Evolutionary conservation across 2,329 filamentous ascomycete species (phyloP).

Genomic region (Cladosporium halotolerans): DNA sequence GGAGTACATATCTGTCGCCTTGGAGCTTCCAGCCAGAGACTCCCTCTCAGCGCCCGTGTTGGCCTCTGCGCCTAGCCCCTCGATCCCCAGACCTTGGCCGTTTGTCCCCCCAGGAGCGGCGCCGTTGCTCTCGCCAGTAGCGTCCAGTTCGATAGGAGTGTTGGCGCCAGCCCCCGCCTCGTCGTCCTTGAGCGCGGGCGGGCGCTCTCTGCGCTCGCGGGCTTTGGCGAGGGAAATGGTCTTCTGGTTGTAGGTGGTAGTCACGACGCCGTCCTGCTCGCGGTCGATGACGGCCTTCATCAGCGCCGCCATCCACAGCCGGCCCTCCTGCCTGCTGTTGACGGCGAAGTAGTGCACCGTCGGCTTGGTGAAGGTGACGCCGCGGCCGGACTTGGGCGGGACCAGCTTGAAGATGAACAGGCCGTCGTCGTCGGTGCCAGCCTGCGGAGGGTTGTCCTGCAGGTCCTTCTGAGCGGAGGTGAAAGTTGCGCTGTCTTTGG

Average conservation of each 20-base stretch:
- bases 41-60: slow-evolving; percentile 17
- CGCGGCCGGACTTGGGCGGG: slow-evolving; percentile 79
- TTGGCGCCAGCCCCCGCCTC: slow-evolving; percentile 25
- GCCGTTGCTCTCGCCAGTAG: background rate
- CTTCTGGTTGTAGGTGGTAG: slow-evolving; percentile 92
- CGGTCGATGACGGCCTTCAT: slow-evolving; percentile 99
- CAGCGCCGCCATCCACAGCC: slow-evolving; percentile 94
- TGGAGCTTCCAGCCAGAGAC: background rate
- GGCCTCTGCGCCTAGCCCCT: slow-evolving; percentile 17
- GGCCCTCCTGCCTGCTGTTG: slow-evolving; percentile 78
- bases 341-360: slow-evolving; percentile 97
- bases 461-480: slow-evolving; percentile 33
- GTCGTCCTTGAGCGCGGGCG: slow-evolving; percentile 72
- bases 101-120: background rate
- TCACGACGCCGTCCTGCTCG: slow-evolving; percentile 66
- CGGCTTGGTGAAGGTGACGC: slow-evolving; percentile 95
- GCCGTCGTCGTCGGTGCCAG: slow-evolving; percentile 45
- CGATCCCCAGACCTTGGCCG: slow-evolving; percentile 20
- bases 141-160: slow-evolving; percentile 13
- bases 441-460: slow-evolving; percentile 32
- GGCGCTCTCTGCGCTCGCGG: slow-evolving; percentile 77
- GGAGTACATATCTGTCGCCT: slow-evolving; percentile 11
- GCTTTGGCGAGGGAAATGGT: slow-evolving; percentile 91
- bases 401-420: slow-evolving; percentile 99
- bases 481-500: slow-evolving; percentile 34